Percentiles rank a stretch among this genome's conserved stretches.
These are phyloP conservation scores for Saccharum hybrid DNA, from an alignment of 202 grass and related monocot genomes.

Conservation along the genomic window DNA sequence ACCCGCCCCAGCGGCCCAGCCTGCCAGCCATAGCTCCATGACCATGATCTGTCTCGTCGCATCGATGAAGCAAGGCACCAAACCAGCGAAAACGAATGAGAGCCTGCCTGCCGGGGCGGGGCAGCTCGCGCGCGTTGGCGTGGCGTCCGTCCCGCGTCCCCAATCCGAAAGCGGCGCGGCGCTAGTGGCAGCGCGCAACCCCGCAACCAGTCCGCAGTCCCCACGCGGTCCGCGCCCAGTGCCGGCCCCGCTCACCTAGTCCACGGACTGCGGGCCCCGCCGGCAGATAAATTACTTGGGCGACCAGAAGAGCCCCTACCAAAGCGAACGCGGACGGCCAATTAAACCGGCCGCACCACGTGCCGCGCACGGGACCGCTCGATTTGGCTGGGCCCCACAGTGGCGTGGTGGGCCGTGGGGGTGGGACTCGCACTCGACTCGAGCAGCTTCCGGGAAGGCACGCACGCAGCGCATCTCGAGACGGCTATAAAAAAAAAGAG, in stretches of 20 bases:
- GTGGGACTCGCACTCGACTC: not conserved
- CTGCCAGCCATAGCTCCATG: no score
- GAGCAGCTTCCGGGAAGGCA: conserved; percentile 15
- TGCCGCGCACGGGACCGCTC: not conserved
- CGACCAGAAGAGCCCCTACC: not conserved
- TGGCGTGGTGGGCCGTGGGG: not conserved
- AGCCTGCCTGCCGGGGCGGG: no score
- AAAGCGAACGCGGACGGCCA: not conserved
- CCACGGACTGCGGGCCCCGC: not conserved
- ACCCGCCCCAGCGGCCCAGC: no score
- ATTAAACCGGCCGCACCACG: not conserved
- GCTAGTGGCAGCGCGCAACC: no score
- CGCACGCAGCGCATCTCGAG: conserved; percentile 21
- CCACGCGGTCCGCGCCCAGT: not conserved
- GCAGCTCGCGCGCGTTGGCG: not conserved
- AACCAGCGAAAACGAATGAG: no score
- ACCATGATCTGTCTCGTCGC: no score
- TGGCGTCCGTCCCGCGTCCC: not conserved
- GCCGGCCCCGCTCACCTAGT: not conserved
- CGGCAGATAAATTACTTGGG: not conserved
- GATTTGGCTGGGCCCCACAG: not conserved
- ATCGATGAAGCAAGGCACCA: no score
- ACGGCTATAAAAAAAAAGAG: not conserved
- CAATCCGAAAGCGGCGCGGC: not conserved
- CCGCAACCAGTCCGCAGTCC: not conserved